Evolutionary conservation across 345 rosid species (phyloP), one percentile per base, ranked within the genome.

Genomic region (Eucalyptus camaldulensis): DNA sequence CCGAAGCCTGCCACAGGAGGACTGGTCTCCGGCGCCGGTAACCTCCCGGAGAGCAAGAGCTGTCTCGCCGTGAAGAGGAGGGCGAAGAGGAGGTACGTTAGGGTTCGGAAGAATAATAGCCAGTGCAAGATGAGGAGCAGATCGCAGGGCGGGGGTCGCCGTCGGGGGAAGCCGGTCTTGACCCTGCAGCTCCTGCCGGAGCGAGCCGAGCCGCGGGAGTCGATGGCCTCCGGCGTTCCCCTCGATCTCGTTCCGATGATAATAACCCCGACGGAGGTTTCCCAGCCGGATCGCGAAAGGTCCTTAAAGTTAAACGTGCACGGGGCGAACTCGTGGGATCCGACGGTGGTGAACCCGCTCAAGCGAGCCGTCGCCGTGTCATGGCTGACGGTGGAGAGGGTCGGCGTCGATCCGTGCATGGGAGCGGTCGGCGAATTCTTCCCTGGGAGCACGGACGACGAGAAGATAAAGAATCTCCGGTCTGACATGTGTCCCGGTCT

Each of bases 401-500:
- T 96, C 91, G 94, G 93, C 31, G 93, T 86, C 89, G 94, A 86
- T 88, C 87, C 89, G 87, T 94, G 92, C 96, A 92, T 89, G 92
- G 94, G 90, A 49, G 89, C 85, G 3, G 86, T 88, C 87, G 89
- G 90, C 31, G 87, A 45, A 37, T 76, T 37, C 19, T 37, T 37
- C 25, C n/a, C 91, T 25, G 90, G 93, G 88, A 88, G 88, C 88
- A 92, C 91, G 87, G 95, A 93, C 89, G 88, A 91, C 29, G 95
- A 94, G 91, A 88, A 92, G 87, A 86, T 92, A 91, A 94, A 58
- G 93, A 89, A 89, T 83, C 93, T 96, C 21, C 95, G 94, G 76
- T 89, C 8, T 13, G 97, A 96, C 96, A 92, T 92, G 94, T 95
- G 96, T 93, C 99, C 99, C 1, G 93, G 93, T 80, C 94, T 96